These are phyloP conservation scores for Verticillium zaregamsianum DNA, from an alignment of 2,329 filamentous ascomycete species.

Conservation along the genomic window DNA sequence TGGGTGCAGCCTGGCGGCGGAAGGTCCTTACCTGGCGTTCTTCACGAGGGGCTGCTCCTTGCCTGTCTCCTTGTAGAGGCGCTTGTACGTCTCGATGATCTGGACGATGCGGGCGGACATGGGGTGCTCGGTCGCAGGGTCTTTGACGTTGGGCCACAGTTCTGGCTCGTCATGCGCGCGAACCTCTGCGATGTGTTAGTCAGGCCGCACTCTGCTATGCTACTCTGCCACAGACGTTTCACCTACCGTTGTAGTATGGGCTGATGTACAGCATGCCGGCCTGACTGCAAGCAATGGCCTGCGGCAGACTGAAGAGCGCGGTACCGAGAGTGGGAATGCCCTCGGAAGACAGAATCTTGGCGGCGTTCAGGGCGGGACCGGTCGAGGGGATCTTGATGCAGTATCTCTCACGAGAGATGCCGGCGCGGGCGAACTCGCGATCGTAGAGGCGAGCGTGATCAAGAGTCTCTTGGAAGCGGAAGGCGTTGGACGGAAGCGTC, in stretches of 20 bases:
- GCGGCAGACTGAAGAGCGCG: slow-evolving; percentile 39
- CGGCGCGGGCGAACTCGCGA: slow-evolving; percentile 37
- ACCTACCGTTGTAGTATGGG: slow-evolving; percentile 43
- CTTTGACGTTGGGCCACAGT: slow-evolving; percentile 41
- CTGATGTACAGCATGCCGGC: slow-evolving; percentile 43
- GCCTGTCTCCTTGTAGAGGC: slow-evolving; percentile 41
- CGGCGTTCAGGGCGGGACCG: slow-evolving; percentile 40
- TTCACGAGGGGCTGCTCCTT: slow-evolving; percentile 43
- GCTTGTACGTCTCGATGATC: slow-evolving; percentile 42
- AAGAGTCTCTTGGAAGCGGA: slow-evolving; percentile 38
- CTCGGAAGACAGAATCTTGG: slow-evolving; percentile 34
- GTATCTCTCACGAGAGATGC: slow-evolving; percentile 40
- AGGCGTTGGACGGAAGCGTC: slow-evolving; percentile 40
- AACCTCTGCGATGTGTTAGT: slow-evolving; percentile 26
- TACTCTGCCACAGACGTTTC: neutral
- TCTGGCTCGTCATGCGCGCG: slow-evolving; percentile 35
- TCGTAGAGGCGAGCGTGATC: slow-evolving; percentile 42
- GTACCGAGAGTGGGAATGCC: slow-evolving; percentile 45
- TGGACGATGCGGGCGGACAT: slow-evolving; percentile 43
- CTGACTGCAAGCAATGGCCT: slow-evolving; percentile 46
- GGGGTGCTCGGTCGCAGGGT: slow-evolving; percentile 42
- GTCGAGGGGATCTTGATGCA: slow-evolving; percentile 49
- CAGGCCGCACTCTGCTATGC: neutral
- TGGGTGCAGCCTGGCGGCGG: neutral
- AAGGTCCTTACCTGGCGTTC: slow-evolving; percentile 32